Percentiles rank a stretch among this genome's conserved stretches.
Evolutionary conservation across 495 filamentous ascomycete genomes (phyloP).

Genomic region (Penicillium waksmanii): DNA sequence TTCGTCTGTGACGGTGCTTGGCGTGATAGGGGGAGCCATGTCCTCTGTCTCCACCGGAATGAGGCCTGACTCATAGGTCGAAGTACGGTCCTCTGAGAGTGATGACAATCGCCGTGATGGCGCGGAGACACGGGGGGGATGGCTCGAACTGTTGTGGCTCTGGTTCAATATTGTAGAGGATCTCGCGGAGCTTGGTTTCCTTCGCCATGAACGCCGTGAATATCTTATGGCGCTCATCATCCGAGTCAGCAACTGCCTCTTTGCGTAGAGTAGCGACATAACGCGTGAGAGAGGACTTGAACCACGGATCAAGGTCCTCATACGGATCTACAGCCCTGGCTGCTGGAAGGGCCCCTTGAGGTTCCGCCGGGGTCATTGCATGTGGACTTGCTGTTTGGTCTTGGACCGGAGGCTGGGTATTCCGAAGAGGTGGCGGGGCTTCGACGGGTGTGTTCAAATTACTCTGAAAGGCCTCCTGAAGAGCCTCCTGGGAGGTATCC

Average conservation of each 20-base stretch:
- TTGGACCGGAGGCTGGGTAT: constrained; percentile 5
- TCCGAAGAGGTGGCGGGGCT: background rate
- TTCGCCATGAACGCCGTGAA: constrained; percentile 56
- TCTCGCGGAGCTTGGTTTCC: constrained; percentile 55
- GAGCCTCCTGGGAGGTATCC: constrained; percentile 2
- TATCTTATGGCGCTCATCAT: constrained; percentile 54
- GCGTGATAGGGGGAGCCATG: constrained; percentile 10
- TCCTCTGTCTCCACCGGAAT: constrained; percentile 41
- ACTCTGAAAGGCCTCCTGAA: background rate
- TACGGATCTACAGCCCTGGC: constrained; percentile 42
- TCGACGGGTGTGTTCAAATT: background rate
- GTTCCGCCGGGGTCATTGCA: constrained; percentile 1
- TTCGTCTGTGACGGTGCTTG: constrained; percentile 24
- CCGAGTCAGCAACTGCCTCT: constrained; percentile 52
- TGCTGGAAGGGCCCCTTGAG: constrained; percentile 4
- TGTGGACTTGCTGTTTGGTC: constrained; percentile 3
- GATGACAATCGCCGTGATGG: constrained; percentile 14
- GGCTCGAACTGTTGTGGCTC: constrained; percentile 23
- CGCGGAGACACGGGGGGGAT: constrained; percentile 13
- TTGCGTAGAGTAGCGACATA: constrained; percentile 58
- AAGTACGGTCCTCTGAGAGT: constrained; percentile 16
- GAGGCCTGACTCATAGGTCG: constrained; percentile 38
- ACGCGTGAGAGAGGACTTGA: constrained; percentile 53
- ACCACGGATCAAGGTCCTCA: constrained; percentile 57
- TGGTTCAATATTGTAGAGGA: constrained; percentile 55